Percentiles rank a stretch among this genome's conserved stretches.
These are phyloP conservation scores for Mariannaea sp. DNA, from an alignment of 2,329 filamentous ascomycete species.

Conservation along the genomic window DNA sequence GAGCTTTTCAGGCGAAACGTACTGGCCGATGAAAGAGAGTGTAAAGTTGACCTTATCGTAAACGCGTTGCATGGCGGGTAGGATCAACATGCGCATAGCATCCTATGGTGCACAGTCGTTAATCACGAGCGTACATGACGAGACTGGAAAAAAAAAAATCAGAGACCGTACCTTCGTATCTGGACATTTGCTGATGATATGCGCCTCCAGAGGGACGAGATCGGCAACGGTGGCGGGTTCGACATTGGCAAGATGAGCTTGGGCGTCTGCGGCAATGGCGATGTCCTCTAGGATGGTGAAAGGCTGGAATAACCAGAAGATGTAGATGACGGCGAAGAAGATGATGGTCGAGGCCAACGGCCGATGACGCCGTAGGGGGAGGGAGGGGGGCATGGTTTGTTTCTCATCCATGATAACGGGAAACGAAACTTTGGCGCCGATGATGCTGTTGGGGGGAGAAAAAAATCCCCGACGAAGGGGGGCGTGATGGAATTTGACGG, in stretches of 20 bases:
- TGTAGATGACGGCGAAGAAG: constrained; percentile 33
- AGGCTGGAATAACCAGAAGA: constrained; percentile 37
- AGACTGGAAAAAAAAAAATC: not conserved
- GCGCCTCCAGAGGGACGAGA: constrained; percentile 81
- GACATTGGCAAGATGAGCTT: constrained; percentile 3
- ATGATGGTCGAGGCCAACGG: constrained; percentile 31
- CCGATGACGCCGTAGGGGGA: constrained; percentile 33
- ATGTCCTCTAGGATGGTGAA: constrained; percentile 16
- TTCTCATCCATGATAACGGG: constrained; percentile 42
- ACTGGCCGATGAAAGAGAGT: constrained; percentile 87
- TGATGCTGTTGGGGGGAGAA: constrained; percentile 13
- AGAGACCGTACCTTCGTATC: constrained; percentile 68
- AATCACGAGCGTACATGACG: constrained; percentile 7
- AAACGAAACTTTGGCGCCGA: constrained; percentile 3
- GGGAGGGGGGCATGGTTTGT: constrained; percentile 32
- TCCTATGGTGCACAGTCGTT: constrained; percentile 51
- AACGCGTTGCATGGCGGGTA: constrained; percentile 84
- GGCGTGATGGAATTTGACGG: not conserved
- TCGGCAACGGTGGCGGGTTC: constrained; percentile 17
- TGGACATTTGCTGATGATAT: constrained; percentile 97
- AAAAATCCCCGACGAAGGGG: not conserved
- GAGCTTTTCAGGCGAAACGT: constrained; percentile 40
- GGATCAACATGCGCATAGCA: constrained; percentile 78
- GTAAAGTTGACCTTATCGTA: constrained; percentile 87
- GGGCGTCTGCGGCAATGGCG: constrained; percentile 9